Conservation (phyloP, 2,329 filamentous ascomycete genomes). For the Elsinoe perseae region DNA sequence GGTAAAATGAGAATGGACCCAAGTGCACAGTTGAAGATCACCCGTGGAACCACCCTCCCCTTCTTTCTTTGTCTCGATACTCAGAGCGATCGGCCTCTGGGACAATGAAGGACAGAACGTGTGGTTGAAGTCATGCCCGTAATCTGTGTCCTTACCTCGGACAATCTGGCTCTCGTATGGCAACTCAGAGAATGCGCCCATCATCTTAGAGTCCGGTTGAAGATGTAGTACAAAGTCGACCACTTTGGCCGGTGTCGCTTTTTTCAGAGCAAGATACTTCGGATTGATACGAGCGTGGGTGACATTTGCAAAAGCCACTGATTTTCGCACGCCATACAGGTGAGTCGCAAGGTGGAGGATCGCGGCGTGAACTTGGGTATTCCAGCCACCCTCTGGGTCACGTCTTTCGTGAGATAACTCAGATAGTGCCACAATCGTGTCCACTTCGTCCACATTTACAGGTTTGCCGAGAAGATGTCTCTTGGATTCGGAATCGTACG, state of each 20-base stretch:
- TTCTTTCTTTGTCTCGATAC: conserved; percentile 16
- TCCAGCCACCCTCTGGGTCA: not conserved
- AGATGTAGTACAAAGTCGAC: not conserved
- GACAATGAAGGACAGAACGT: conserved; percentile 11
- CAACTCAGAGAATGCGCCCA: not conserved
- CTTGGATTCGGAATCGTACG: not conserved
- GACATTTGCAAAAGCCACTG: not conserved
- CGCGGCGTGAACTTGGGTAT: not conserved
- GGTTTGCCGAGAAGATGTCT: not conserved
- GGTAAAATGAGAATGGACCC: conserved; percentile 14
- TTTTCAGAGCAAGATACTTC: not conserved
- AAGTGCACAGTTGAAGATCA: conserved; percentile 13
- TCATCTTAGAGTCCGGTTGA: not conserved
- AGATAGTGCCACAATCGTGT: not conserved
- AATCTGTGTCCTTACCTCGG: not conserved
- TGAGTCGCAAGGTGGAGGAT: not conserved
- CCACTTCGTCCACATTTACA: not conserved
- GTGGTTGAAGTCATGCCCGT: conserved; percentile 14
- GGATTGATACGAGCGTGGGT: not conserved
- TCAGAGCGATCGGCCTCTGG: conserved; percentile 14
- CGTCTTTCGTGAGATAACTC: not conserved
- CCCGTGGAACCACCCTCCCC: conserved; percentile 15
- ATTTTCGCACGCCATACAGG: not conserved
- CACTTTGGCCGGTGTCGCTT: not conserved
- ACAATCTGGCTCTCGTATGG: not conserved